phyloP scores from a whole-genome alignment of 306 rosid species.

The Ormosia semicastrata region DNA sequence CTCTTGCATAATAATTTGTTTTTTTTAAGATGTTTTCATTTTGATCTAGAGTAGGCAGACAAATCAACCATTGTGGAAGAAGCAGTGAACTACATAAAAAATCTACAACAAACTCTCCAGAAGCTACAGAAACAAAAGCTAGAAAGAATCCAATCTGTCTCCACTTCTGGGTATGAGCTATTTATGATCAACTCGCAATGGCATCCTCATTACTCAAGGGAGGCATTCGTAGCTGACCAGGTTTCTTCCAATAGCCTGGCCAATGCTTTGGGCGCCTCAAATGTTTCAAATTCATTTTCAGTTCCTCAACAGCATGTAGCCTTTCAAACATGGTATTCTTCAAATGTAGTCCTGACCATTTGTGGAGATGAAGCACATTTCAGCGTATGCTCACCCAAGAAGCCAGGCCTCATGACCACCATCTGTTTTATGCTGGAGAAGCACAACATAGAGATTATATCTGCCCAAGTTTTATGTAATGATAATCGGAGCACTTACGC shows the following conservation, averaged over 20 bases:
- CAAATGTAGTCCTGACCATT: slow-evolving; percentile 44
- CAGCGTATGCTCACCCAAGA: slow-evolving; percentile 40
- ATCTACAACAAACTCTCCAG: slow-evolving; percentile 31
- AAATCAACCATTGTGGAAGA: slow-evolving; percentile 57
- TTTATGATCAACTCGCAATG: not conserved
- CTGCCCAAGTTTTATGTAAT: slow-evolving; percentile 41
- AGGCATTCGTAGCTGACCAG: slow-evolving; percentile 38
- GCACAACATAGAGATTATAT: slow-evolving; percentile 31
- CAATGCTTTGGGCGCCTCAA: not conserved
- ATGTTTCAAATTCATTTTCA: not conserved
- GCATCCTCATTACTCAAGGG: slow-evolving; percentile 16
- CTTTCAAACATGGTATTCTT: slow-evolving; percentile 44
- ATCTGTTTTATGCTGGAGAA: slow-evolving; percentile 46
- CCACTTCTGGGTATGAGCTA: not conserved
- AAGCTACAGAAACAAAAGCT: slow-evolving; percentile 39
- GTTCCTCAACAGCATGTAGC: not conserved
- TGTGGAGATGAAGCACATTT: slow-evolving; percentile 50
- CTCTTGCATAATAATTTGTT: not conserved
- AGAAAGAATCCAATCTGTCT: slow-evolving; percentile 30
- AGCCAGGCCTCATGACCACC: slow-evolving; percentile 30
- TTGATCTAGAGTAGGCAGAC: slow-evolving; percentile 37
- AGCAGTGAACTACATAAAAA: slow-evolving; percentile 48
- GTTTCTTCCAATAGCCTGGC: not conserved
- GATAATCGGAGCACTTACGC: slow-evolving; percentile 26
- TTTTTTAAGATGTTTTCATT: too few relatives aligned